Evolutionary conservation across 2,329 filamentous ascomycete species (phyloP).

Genomic region (Fusarium chaquense): DNA sequence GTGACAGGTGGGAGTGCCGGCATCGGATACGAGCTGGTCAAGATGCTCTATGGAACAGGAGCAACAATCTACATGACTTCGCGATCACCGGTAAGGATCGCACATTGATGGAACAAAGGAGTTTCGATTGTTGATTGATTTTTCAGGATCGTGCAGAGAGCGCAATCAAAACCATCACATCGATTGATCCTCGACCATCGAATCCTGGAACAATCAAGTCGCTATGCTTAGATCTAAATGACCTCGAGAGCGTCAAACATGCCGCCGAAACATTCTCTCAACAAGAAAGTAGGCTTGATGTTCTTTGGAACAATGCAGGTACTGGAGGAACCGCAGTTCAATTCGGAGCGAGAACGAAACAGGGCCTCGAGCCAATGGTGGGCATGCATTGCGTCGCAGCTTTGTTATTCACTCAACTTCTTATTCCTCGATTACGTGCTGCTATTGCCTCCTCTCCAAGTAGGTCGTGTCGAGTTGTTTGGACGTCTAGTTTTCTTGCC

Average conservation of each 20-base stretch:
- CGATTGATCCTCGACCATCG: accelerated
- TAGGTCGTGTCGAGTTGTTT: neutral
- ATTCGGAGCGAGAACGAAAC: neutral
- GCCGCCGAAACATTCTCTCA: neutral
- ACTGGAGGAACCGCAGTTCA: neutral
- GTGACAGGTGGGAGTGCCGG: neutral
- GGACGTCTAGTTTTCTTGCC: neutral
- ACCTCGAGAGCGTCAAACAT: neutral
- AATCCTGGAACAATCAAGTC: neutral
- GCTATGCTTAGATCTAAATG: neutral
- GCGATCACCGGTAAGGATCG: neutral
- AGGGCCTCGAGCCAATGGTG: neutral
- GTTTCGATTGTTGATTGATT: neutral
- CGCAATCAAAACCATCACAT: neutral
- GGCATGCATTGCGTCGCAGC: neutral
- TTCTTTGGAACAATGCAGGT: neutral
- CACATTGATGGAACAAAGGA: accelerated
- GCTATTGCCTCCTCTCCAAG: neutral
- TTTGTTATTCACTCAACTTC: neutral
- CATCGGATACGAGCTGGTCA: neutral
- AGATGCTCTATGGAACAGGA: neutral
- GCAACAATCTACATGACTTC: neutral
- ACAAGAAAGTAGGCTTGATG: neutral
- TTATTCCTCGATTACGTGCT: neutral
- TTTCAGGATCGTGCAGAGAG: neutral